Evolutionary conservation across 2,329 filamentous ascomycete genomes (phyloP).

Genomic region (Xylariaceae sp.): DNA sequence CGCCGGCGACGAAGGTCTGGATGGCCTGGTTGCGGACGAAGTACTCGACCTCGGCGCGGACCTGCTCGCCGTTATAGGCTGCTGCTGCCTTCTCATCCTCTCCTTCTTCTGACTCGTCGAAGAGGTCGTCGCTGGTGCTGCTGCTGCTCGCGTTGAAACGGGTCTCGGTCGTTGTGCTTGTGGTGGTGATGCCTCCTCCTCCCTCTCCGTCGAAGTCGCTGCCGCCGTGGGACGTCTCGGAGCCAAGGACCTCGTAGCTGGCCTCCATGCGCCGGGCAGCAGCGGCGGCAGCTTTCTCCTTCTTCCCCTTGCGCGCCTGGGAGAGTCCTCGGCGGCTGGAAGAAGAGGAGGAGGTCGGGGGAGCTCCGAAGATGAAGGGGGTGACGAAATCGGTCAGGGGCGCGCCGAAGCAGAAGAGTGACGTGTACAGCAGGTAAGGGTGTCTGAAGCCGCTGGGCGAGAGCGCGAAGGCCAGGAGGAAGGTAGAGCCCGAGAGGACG

Average conservation of each 20-base stretch:
- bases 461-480: conserved; percentile 71
- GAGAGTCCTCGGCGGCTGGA: conserved; percentile 26
- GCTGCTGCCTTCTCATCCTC: too few species aligned
- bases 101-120: too few species aligned
- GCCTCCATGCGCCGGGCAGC: conserved; percentile 54
- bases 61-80: too few species aligned
- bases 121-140: too few species aligned
- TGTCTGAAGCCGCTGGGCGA: conserved; percentile 72
- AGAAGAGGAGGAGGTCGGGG: conserved; percentile 25
- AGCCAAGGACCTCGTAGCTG: conserved; percentile 63
- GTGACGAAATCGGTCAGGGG: conserved; percentile 47
- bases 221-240: conserved; percentile 39
- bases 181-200: too few species aligned
- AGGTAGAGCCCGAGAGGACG: conserved; percentile 61
- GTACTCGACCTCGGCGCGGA: conserved; percentile 50
- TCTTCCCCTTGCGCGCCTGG: conserved; percentile 27
- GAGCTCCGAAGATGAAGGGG: conserved; percentile 35
- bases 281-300: too few species aligned
- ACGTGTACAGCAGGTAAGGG: conserved; percentile 86
- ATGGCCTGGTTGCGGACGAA: conserved; percentile 50
- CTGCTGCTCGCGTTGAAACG: too few species aligned
- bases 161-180: too few species aligned
- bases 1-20: conserved; percentile 47
- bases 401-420: conserved; percentile 60
- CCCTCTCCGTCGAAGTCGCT: conserved; percentile 56